Base-by-base conservation (phyloP, 1,139 yeast species). In the Debaryomycetaceae sp. region DNA sequence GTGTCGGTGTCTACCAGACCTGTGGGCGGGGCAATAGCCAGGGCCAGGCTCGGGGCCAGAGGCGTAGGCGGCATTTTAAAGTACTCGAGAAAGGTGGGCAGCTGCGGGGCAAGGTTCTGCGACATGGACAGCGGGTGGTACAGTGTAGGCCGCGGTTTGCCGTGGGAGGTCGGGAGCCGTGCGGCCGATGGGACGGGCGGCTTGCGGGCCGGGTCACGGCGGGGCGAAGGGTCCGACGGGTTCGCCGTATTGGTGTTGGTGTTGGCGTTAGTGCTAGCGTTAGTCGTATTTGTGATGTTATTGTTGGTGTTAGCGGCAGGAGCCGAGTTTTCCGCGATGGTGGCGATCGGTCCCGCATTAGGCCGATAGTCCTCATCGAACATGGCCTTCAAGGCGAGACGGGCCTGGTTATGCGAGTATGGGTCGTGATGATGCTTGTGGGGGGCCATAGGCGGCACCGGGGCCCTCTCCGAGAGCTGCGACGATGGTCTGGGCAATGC, bases 61-160 rank as follows among this genome's bases (percentile, higher is more conserved):
- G 43, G 45, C 19, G 43, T 37, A n/a, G 56, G 46, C 7, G 62
- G 60, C 18, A 53, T 49, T 36, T 54, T 56, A 31, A 56, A 47
- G 31, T 50, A 55, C 21, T 58, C 64, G 23, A 48, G 41, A 13
- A 49, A 45, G 10, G 51, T 32, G 32, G 44, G 46, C 16, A 40
- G 41, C 21, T 41, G 37, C 4, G 44, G 39, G 33, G 53, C 44
- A 25, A 56, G 44, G n/a, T 60, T 46, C 4, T 64, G 56, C 7
- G 62, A 43, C 55, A 60, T 53, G n/a, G 68, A 60, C 16, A 62
- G 57, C 10, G 92, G 90, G 45, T 80, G 87, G 45, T 77, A 80
- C 6, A 87, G 78, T 0, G 87, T 79, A 27, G 92, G 90, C 49
- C 92, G 68, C 31, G 83, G 86, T 44, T 70, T 77, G 48, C 73